phyloP scores from a whole-genome alignment of 1,284 basidiomycete species.

The Fomitopsis palustris region DNA sequence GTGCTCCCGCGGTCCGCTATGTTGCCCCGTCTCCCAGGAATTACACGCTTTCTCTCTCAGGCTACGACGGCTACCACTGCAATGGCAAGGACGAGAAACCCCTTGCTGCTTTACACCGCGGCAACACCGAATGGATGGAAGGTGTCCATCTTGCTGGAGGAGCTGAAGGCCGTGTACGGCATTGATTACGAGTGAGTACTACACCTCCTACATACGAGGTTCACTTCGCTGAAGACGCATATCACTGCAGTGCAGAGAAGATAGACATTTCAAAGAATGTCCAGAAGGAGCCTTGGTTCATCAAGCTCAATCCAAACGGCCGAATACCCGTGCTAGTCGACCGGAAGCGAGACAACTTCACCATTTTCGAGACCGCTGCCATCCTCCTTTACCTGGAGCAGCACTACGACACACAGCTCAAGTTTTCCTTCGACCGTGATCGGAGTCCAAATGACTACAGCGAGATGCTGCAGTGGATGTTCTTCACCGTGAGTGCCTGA shows the following conservation, averaged over 20 bases:
- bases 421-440: slow-evolving; percentile 42
- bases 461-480: slow-evolving; percentile 74
- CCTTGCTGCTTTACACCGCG: slow-evolving; percentile 60
- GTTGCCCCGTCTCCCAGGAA: slow-evolving; percentile 1
- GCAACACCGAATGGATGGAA: slow-evolving; percentile 68
- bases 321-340: slow-evolving; percentile 49
- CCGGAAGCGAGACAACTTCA: slow-evolving; percentile 32
- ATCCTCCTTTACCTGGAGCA: slow-evolving; percentile 53
- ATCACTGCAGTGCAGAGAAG: slow-evolving; percentile 28
- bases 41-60: slow-evolving; percentile 4
- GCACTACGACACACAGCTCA: slow-evolving; percentile 41
- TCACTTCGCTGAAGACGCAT: too few species aligned
- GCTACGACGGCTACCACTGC: slow-evolving; percentile 9
- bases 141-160: slow-evolving; percentile 28
- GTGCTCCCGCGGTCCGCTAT: not conserved
- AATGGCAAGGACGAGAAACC: slow-evolving; percentile 29
- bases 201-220: not conserved
- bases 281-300: slow-evolving; percentile 50
- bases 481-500: slow-evolving; percentile 51
- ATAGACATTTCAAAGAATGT: slow-evolving; percentile 37
- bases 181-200: slow-evolving; percentile 23
- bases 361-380: slow-evolving; percentile 51
- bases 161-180: slow-evolving; percentile 23
- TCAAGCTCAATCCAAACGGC: slow-evolving; percentile 57
- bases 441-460: slow-evolving; percentile 38